A percentile compares a stretch with the other conserved stretches of the same genome.
Conservation (phyloP, 2,329 filamentous ascomycete species). For the Cladobotryum mycophilum region DNA sequence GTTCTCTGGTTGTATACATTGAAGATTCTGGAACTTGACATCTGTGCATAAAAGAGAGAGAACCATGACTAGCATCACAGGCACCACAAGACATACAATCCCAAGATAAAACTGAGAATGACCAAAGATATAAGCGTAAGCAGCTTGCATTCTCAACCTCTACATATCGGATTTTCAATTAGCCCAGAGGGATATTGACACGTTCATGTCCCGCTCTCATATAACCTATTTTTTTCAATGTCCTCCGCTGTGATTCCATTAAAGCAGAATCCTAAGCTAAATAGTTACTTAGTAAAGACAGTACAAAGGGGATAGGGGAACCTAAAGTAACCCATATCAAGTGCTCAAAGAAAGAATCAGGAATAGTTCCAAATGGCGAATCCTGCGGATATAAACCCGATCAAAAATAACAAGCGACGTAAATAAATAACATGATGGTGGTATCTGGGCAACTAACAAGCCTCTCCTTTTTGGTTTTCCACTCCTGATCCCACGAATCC, state of each 20-base stretch:
- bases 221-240: background rate
- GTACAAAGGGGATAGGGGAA: conserved; percentile 8
- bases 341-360: conserved; percentile 10
- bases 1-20: too few species aligned
- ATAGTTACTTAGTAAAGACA: background rate
- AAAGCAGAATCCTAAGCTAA: background rate
- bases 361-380: conserved; percentile 1
- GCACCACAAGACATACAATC: too few species aligned
- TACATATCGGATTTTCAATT: conserved; percentile 9
- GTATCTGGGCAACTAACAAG: background rate
- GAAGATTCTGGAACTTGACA: too few species aligned
- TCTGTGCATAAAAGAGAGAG: too few species aligned
- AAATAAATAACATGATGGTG: background rate
- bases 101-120: too few species aligned
- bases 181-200: background rate
- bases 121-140: background rate
- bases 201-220: background rate
- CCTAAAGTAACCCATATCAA: conserved; percentile 3
- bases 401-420: background rate
- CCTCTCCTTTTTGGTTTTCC: background rate
- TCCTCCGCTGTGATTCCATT: background rate
- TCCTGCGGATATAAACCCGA: background rate
- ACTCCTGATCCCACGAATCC: conserved; percentile 10
- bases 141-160: conserved; percentile 8
- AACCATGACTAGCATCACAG: too few species aligned